Evolutionary conservation across 1,284 basidiomycete genomes (phyloP), one percentile per base, ranked within the genome.

Genomic region (Ustilago shanxiensis): DNA sequence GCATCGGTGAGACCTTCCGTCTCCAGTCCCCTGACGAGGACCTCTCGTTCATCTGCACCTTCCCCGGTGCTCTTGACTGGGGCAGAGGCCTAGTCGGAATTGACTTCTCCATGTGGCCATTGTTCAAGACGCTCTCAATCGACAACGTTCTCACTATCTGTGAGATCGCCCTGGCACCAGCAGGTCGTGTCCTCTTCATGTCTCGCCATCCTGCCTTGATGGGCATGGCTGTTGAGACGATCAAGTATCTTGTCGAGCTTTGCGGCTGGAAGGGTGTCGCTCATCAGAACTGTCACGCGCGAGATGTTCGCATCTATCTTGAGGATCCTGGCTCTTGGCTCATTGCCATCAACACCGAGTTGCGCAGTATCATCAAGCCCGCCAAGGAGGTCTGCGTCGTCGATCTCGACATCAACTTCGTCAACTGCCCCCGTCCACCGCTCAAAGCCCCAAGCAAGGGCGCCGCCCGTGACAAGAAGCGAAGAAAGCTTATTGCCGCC

Each of bases 111-210:
- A 94, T 97, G 91, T 98, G 95, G 95, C 95, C 95, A 0, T 86
- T 98, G 60, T 98, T 98, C 90, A 94, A 96, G 86, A 93, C 93
- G 74, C 87, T 98, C 66, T 95, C 95, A 80, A 90, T 98, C 66
- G 95, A 97, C 86, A 95, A 97, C 83, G 93, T 98, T 71, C 87
- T 98, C 66, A 95, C 93, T 28, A 93, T 95, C 66, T 94, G 94
- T 84, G 95, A 98, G 90, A 92, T 98, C 79, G 95, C 95, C 0
- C 88, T 98, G 39, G 91, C 95, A n/a, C 94, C 94, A 6, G 94
- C 94, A 10, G 95, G 96, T 22, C 91, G 94, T 29, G 88, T 98
- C 62, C 88, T 98, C 50, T 96, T 98, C 88, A 92, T 92, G 85
- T 96, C 94, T 29, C 90, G 93, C 52, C 93, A 96, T 86, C 93